Conservation (phyloP, 2,329 filamentous ascomycete genomes). For the Colletotrichum godetiae region DNA sequence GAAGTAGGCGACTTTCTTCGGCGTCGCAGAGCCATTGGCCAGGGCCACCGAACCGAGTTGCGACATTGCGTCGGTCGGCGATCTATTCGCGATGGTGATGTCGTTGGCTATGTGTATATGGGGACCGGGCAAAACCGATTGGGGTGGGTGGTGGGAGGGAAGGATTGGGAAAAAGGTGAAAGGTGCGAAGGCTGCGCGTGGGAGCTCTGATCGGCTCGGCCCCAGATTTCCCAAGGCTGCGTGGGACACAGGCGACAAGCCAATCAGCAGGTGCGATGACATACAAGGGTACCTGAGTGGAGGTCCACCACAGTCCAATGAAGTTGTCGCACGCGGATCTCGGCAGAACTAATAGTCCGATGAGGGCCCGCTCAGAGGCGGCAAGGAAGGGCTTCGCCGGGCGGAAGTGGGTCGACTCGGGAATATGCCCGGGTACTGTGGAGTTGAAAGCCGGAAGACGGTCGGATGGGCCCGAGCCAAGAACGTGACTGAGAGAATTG, state of each 20-base stretch:
- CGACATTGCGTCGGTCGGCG: constrained; percentile 33
- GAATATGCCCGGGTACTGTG: too few relatives aligned
- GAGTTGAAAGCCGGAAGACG: too few relatives aligned
- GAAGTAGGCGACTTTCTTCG: constrained; percentile 95
- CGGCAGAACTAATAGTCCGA: too few relatives aligned
- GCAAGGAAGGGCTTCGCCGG: too few relatives aligned
- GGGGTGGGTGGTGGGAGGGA: constrained; percentile 13
- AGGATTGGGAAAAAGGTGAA: constrained; percentile 31
- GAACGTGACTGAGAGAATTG: too few relatives aligned
- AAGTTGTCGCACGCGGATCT: too few relatives aligned
- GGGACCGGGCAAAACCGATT: not conserved
- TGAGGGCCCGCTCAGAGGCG: too few relatives aligned
- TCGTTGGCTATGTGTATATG: not conserved
- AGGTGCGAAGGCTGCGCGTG: constrained; percentile 30
- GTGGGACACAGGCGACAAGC: constrained; percentile 3
- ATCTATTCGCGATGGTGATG: not conserved
- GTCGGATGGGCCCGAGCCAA: too few relatives aligned
- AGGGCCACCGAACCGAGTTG: constrained; percentile 58
- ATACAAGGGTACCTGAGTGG: not conserved
- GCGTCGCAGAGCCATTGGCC: constrained; percentile 53
- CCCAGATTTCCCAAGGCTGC: constrained; percentile 37
- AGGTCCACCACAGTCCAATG: not conserved
- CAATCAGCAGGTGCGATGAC: constrained; percentile 8
- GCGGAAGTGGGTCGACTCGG: too few relatives aligned
- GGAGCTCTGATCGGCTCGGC: constrained; percentile 35